Base-by-base conservation (phyloP, 495 filamentous ascomycete species). In the Penicillium cosmopolitanum region DNA sequence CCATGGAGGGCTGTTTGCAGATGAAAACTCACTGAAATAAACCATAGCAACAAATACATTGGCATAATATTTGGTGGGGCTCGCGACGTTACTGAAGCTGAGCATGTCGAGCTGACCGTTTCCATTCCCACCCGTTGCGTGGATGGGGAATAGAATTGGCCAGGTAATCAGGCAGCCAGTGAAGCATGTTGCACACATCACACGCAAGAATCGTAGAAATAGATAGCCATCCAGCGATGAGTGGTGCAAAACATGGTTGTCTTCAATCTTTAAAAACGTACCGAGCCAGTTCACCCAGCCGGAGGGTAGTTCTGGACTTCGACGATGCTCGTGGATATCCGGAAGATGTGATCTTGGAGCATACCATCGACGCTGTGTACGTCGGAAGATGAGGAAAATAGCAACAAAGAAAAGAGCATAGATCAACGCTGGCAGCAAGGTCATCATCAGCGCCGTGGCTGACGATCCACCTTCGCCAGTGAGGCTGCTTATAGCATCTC, bases 341-440 rank as follows among this genome's bases (percentile, higher is more conserved):
- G 89, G 88, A 25, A 97, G 65, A 72, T 94, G 93, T 8, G 89
- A 91, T 72, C 92, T 81, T 0, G 93, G 93, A 11, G 89, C 85
- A 75, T 97, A 97, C 78, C 84, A 89, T 57, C 91, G 85, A 33
- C 82, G 80, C 48, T 94, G 85, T 36, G 83, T 87, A 59, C 78
- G 81, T 48, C 93, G 84, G 58, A 94, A 80, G 56, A 93, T 74
- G 50, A 95, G 69, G 78, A 97, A 97, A 47, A 93, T 67, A 28
- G 72, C 67, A 42, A 92, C 63, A 73, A 90, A 91, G 58, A 89
- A 79, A 10, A 66, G 67, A 6, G 92, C 89, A 64, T 87, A 76
- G 19, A 93, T 58, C 15, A 85, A 70, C 21, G 90, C 87, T 21
- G 92, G 90, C 6, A 82, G 80, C 15, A 96, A 73, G 9, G 92